Percentiles rank a stretch among this genome's conserved stretches.
Conservation (phyloP, 768 basidiomycete genomes). For the Tricholoma matsutake region DNA sequence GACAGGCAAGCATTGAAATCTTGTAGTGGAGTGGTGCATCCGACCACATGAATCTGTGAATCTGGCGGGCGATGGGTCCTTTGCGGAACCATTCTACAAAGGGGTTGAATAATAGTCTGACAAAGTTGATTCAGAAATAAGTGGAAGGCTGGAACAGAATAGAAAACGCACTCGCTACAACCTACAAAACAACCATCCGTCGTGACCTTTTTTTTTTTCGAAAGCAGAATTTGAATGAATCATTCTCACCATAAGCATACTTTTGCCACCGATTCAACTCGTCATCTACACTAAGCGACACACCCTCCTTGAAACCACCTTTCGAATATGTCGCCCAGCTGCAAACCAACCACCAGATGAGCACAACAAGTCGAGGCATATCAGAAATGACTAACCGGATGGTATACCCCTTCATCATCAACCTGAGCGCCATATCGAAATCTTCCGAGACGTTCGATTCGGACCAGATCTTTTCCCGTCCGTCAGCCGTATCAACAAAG, state of each 20-base stretch:
- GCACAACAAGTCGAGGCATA: background rate
- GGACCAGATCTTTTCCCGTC: slow-evolving; percentile 69
- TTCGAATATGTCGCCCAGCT: slow-evolving; percentile 83
- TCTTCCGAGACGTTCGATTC: slow-evolving; percentile 81
- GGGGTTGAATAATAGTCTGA: slow-evolving; percentile 80
- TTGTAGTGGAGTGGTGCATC: slow-evolving; percentile 78
- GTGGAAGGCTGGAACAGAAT: slow-evolving; percentile 24
- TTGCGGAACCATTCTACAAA: slow-evolving; percentile 68
- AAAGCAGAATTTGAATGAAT: background rate
- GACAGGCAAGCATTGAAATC: slow-evolving; percentile 71
- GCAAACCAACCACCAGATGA: slow-evolving; percentile 16
- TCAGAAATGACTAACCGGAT: slow-evolving; percentile 42
- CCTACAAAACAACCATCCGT: background rate
- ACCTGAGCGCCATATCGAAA: slow-evolving; percentile 74
- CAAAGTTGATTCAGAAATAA: slow-evolving; percentile 25
- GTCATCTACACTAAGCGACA: slow-evolving; percentile 83
- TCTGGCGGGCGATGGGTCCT: slow-evolving; percentile 75
- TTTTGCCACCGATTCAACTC: slow-evolving; percentile 93
- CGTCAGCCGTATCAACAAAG: slow-evolving; percentile 63
- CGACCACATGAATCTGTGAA: slow-evolving; percentile 77
- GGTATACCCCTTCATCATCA: slow-evolving; percentile 61
- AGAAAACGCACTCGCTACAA: slow-evolving; percentile 55
- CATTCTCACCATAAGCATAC: slow-evolving; percentile 43
- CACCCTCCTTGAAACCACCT: slow-evolving; percentile 89
- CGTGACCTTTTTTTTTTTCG: background rate